phyloP scores from a whole-genome alignment of 176 grass and related monocot species.

The Triticum timopheevii region DNA sequence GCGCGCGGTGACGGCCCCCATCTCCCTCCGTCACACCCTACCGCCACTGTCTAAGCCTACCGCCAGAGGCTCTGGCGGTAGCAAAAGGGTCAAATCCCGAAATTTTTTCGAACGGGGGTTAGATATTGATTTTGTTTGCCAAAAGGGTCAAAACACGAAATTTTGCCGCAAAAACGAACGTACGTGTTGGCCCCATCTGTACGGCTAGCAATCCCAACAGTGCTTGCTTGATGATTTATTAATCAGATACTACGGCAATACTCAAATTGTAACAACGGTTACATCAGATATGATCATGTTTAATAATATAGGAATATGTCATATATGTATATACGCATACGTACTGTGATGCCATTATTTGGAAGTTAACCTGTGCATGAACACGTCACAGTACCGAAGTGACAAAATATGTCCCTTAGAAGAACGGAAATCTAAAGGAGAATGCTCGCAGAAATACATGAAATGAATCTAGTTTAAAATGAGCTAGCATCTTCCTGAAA shows the following conservation, averaged over 20 bases:
- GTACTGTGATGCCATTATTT: neutral
- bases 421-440: neutral
- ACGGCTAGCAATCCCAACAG: too few relatives aligned
- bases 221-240: neutral
- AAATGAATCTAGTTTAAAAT: neutral
- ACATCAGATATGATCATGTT: neutral
- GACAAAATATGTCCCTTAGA: neutral
- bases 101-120: too few relatives aligned
- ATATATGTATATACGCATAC: neutral
- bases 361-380: neutral
- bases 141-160: too few relatives aligned
- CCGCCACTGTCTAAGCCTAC: too few relatives aligned
- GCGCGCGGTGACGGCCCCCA: too few relatives aligned
- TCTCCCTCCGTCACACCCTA: too few relatives aligned
- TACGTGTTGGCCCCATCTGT: neutral
- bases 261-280: neutral
- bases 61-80: too few relatives aligned
- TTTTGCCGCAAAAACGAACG: too few relatives aligned
- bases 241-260: neutral
- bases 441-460: constrained; percentile 8
- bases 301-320: neutral
- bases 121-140: too few relatives aligned
- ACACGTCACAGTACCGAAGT: neutral
- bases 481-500: constrained; percentile 35
- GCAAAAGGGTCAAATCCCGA: too few relatives aligned